Percentiles rank a stretch among this genome's conserved stretches.
Evolutionary conservation across 768 basidiomycete species (phyloP).

Genomic region (Lentinus brumalis): DNA sequence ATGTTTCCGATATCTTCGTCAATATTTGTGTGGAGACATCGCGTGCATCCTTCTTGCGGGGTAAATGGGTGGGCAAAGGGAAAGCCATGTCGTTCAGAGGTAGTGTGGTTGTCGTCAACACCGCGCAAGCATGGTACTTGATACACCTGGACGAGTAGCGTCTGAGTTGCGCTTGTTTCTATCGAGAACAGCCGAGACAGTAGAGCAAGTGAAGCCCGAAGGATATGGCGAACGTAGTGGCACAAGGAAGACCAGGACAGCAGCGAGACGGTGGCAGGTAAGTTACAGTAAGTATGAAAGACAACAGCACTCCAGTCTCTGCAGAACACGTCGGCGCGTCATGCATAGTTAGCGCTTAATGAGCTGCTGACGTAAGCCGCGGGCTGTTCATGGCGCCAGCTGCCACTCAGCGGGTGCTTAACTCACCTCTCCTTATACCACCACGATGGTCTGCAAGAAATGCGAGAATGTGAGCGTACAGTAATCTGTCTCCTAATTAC

Average conservation of each 20-base stretch:
- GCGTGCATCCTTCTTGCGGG: constrained; percentile 57
- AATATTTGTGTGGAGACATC: constrained; percentile 76
- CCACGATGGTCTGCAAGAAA: constrained; percentile 83
- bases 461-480: constrained; percentile 63
- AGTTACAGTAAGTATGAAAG: too few relatives aligned
- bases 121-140: neutral
- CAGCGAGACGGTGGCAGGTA: too few relatives aligned
- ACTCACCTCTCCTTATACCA: neutral
- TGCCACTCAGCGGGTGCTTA: neutral
- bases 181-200: neutral
- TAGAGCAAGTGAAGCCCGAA: too few relatives aligned
- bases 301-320: too few relatives aligned
- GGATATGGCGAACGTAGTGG: too few relatives aligned
- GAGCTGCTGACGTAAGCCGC: neutral
- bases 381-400: neutral
- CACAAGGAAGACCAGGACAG: too few relatives aligned
- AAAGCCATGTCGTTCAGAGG: constrained; percentile 59
- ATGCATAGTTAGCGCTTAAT: neutral
- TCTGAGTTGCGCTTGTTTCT: neutral
- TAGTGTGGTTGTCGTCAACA: neutral
- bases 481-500: constrained; percentile 6
- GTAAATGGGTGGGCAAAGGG: constrained; percentile 69
- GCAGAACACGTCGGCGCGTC: neutral
- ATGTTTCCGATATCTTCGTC: constrained; percentile 65
- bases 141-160: neutral